Conservation (phyloP, 2,329 filamentous ascomycete genomes). For the Stylonectria norvegica region DNA sequence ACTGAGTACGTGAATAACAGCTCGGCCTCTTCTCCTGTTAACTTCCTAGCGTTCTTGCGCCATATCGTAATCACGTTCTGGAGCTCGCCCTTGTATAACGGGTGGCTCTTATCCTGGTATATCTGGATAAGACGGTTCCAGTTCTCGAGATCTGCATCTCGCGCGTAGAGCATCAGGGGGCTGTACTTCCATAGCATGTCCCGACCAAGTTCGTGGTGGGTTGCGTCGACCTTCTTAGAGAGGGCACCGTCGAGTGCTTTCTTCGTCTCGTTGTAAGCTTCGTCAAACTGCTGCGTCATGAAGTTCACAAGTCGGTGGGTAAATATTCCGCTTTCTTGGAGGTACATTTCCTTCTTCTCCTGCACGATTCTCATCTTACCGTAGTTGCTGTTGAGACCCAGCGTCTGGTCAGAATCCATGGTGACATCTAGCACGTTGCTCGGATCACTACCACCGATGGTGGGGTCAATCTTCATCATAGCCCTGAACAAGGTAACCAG, state of each 20-base stretch:
- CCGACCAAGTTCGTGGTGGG: constrained; percentile 68
- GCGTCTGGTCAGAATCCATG: constrained; percentile 39
- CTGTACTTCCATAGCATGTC: constrained; percentile 82
- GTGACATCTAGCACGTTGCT: constrained; percentile 49
- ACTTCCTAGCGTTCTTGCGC: constrained; percentile 75
- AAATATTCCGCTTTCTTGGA: constrained; percentile 71
- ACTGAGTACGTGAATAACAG: constrained; percentile 80
- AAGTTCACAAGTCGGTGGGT: constrained; percentile 76
- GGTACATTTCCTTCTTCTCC: constrained; percentile 90
- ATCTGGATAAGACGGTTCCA: constrained; percentile 78
- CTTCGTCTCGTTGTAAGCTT: constrained; percentile 67
- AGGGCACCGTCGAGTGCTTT: constrained; percentile 59
- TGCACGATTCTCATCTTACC: constrained; percentile 91
- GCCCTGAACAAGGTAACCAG: constrained; percentile 84
- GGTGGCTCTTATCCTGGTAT: constrained; percentile 74
- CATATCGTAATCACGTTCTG: constrained; percentile 72
- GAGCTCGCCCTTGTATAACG: constrained; percentile 80
- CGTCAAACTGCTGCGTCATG: constrained; percentile 76
- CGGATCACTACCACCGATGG: constrained; percentile 55
- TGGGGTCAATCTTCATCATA: constrained; percentile 88
- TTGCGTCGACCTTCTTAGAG: constrained; percentile 65
- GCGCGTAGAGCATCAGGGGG: constrained; percentile 80
- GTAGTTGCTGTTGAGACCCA: constrained; percentile 66
- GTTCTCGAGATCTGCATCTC: constrained; percentile 75
- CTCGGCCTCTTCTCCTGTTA: constrained; percentile 73